Conservation (phyloP, 352 stramenopile species). For the Phytophthora megakarya region DNA sequence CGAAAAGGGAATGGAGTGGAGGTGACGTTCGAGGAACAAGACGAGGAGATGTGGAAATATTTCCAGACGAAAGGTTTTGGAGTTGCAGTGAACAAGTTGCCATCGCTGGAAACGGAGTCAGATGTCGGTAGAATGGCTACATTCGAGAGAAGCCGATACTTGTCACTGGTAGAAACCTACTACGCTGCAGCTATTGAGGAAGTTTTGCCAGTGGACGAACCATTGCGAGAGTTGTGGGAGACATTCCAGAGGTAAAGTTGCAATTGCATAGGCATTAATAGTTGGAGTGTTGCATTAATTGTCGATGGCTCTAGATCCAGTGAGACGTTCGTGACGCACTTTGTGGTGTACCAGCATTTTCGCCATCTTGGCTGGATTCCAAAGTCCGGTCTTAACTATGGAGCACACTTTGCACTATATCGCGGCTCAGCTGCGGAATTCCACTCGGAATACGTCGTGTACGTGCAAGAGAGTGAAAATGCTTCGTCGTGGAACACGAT, state of each 20-base stretch:
- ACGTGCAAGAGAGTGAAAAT: slow-evolving; percentile 36
- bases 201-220: slow-evolving; percentile 26
- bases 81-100: slow-evolving; percentile 5
- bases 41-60: slow-evolving; percentile 16
- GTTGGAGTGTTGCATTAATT: not conserved
- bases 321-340: slow-evolving; percentile 45
- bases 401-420: slow-evolving; percentile 73
- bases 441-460: slow-evolving; percentile 82
- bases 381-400: slow-evolving; percentile 73
- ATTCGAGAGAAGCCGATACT: slow-evolving; percentile 24
- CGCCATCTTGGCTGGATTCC: slow-evolving; percentile 54
- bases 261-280: not conserved
- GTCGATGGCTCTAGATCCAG: slow-evolving; percentile 17
- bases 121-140: not conserved
- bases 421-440: slow-evolving; percentile 49
- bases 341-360: slow-evolving; percentile 66
- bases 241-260: slow-evolving; percentile 39
- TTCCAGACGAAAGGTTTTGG: slow-evolving; percentile 29
- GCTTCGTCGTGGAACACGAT: slow-evolving; percentile 52
- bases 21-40: slow-evolving; percentile 29
- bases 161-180: slow-evolving; percentile 59
- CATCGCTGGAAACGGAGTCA: not conserved
- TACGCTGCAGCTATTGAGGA: slow-evolving; percentile 40
- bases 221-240: slow-evolving; percentile 39
- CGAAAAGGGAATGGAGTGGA: slow-evolving; percentile 14